phyloP scores from a whole-genome alignment of 83 land plant genomes.

The Picea mariana region DNA sequence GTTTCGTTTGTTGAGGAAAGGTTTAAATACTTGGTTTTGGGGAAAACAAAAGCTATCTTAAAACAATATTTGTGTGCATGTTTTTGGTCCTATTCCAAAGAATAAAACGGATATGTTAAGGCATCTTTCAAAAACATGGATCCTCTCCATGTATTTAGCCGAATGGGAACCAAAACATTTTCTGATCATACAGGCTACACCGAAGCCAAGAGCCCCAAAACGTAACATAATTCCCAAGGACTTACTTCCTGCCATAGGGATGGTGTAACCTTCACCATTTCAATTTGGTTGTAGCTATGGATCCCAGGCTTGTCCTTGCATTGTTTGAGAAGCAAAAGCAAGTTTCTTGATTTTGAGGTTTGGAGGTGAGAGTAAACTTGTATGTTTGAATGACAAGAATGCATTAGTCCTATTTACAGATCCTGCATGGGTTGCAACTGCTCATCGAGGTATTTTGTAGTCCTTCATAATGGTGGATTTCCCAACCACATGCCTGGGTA shows the following conservation, averaged over 20 bases:
- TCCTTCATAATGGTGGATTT: conserved; percentile 26
- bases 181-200: too few species aligned
- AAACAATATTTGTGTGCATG: too few species aligned
- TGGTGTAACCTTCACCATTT: too few species aligned
- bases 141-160: too few species aligned
- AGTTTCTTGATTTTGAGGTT: conserved; percentile 35
- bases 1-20: conserved; percentile 70
- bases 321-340: conserved; percentile 86
- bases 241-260: too few species aligned
- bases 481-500: conserved; percentile 43
- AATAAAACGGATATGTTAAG: too few species aligned
- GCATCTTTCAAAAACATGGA: too few species aligned
- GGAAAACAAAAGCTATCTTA: too few species aligned
- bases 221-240: too few species aligned
- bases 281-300: conserved; percentile 86
- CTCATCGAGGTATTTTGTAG: conserved; percentile 76
- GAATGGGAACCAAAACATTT: too few species aligned
- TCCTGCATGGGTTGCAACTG: conserved; percentile 88
- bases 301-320: conserved; percentile 90
- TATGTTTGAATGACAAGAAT: conserved; percentile 97
- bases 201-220: too few species aligned
- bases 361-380: conserved; percentile 92
- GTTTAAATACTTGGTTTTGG: conserved; percentile 54
- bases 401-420: conserved; percentile 89
- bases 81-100: too few species aligned